Conservation (phyloP, 768 basidiomycete species). For the Lepiota brunneoincarnata region DNA sequence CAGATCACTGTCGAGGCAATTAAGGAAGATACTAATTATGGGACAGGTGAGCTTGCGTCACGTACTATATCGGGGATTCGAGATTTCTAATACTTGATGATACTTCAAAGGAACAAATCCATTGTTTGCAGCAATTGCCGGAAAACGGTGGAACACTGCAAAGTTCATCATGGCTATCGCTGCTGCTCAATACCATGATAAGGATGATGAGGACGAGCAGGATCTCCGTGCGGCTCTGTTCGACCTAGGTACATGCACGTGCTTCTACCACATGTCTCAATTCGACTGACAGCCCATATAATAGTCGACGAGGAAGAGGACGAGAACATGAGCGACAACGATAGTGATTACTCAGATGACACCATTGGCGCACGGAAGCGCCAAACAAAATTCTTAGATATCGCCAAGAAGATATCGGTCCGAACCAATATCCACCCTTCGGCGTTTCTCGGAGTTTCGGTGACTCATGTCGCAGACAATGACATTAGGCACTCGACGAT, state of each 20-base stretch:
- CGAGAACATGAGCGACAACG: constrained; percentile 29
- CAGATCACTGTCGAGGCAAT: constrained; percentile 40
- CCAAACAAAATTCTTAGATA: constrained; percentile 45
- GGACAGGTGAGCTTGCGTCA: constrained; percentile 20
- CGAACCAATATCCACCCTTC: constrained; percentile 37
- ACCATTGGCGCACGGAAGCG: constrained; percentile 33
- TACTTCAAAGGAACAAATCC: constrained; percentile 41
- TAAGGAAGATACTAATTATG: constrained; percentile 14
- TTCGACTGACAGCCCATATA: neutral
- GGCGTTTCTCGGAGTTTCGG: constrained; percentile 27
- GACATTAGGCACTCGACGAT: constrained; percentile 15
- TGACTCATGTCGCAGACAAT: neutral
- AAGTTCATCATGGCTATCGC: constrained; percentile 59
- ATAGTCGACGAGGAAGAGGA: constrained; percentile 36
- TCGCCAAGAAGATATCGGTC: constrained; percentile 49
- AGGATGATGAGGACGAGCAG: constrained; percentile 28
- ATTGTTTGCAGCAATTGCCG: constrained; percentile 45
- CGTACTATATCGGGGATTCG: neutral
- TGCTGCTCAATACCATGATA: constrained; percentile 47
- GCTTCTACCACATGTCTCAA: neutral
- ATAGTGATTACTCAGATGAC: constrained; percentile 39
- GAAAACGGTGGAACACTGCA: constrained; percentile 54
- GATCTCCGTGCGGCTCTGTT: constrained; percentile 32
- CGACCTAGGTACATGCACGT: constrained; percentile 26
- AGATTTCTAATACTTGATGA: neutral